Base-by-base conservation (phyloP, 1,284 basidiomycete species). In the Fomitopsis pinicola region DNA sequence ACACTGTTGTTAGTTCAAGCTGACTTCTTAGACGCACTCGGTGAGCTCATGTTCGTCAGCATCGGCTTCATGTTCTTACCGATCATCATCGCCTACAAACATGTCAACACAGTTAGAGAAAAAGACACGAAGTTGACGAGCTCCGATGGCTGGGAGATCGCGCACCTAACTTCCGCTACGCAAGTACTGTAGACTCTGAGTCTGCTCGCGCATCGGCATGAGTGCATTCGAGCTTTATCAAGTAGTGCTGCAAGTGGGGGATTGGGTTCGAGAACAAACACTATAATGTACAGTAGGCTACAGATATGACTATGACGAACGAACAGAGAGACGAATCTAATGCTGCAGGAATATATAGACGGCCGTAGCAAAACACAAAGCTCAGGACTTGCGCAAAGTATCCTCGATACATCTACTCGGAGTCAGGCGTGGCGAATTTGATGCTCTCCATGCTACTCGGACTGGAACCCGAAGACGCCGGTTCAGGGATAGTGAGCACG, bases 141-240 rank as follows among this genome's bases (percentile, higher is more conserved):
- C 61, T 87, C 42, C 67, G 80, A 54, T 76, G 77, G 62, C 61
- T 89, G 71, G 88, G 88, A 0, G 87, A 89, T 66, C 76, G 80
- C 52, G 84, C 87, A 1, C 85, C 84, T 3, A 83, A 86, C 66
- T 89, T 89, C 68, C 77, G 81, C 64, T 89, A 89, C 64, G 85
- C 77, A 3, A 22, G 22, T 22, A 22, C 58, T 87, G 9, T 87
- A 45, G 44, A 17, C 15, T 12, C 22, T 1, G 22, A 22, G 22
- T 22, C 22, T 22, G 22, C 22, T 22, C 22, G 22, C 22, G 22
- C 22, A 22, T 22, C 22, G 22, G 22, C 22, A 22, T 22, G 22
- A 22, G 22, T 22, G 22, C 22, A 22, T 22, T 22, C 22, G 22
- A 22, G 22, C 22, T 22, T 22, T 22, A 22, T 22, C 22, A 22